Percentiles rank a stretch among this genome's conserved stretches.
Conservation (phyloP, 108 stramenopile species). For the Poteriospumella lacustris region DNA sequence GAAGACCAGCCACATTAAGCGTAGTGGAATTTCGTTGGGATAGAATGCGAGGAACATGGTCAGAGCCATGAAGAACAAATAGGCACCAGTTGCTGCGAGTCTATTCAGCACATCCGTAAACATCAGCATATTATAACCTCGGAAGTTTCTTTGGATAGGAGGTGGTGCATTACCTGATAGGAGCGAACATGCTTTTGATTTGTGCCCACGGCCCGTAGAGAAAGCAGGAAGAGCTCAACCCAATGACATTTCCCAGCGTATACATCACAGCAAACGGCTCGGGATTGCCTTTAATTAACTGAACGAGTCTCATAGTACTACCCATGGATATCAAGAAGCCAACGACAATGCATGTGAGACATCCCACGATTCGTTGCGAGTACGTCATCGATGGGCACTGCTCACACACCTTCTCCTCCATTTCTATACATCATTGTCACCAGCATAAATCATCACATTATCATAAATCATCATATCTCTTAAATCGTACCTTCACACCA, state of each 20-base stretch:
- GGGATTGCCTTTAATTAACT: constrained; percentile 23
- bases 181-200: constrained; percentile 19
- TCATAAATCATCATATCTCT: not conserved
- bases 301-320: not conserved
- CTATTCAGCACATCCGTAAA: not conserved
- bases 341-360: not conserved
- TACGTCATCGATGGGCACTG: constrained; percentile 18
- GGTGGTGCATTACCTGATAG: not conserved
- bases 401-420: constrained; percentile 6
- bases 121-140: not conserved
- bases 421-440: not conserved
- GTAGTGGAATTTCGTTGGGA: constrained; percentile 14
- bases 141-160: not conserved
- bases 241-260: constrained; percentile 16
- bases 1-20: not conserved
- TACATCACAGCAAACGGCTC: constrained; percentile 27
- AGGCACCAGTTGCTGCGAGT: not conserved
- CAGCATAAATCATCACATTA: not conserved
- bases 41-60: constrained; percentile 27
- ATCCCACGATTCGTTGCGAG: constrained; percentile 18
- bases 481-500: constrained; percentile 18
- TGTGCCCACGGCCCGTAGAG: constrained; percentile 22
- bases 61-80: not conserved
- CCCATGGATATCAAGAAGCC: constrained; percentile 23
- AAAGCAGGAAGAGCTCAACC: not conserved